Evolutionary conservation across 2,329 filamentous ascomycete species (phyloP).

Genomic region (Reticulascus tulasneorum): DNA sequence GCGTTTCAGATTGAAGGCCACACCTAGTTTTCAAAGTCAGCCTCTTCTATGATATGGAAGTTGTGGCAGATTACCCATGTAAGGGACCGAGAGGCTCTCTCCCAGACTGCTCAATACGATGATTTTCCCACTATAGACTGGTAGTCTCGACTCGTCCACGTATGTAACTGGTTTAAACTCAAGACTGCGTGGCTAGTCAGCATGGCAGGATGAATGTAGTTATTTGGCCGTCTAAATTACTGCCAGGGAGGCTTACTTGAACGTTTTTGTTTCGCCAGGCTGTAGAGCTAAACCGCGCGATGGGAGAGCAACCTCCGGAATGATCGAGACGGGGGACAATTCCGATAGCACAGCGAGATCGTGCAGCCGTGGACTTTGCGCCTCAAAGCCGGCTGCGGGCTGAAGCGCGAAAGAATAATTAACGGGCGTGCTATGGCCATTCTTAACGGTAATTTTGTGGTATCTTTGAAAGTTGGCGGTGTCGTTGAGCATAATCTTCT

Average conservation of each 20-base stretch:
- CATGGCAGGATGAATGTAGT: slow-evolving; percentile 20
- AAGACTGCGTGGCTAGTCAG: slow-evolving; percentile 21
- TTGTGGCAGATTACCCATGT: slow-evolving; percentile 21
- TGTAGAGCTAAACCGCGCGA: neutral
- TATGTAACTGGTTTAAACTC: slow-evolving; percentile 23
- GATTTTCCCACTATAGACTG: slow-evolving; percentile 31
- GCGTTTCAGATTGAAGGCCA: slow-evolving; percentile 16
- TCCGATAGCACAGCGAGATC: slow-evolving; percentile 1
- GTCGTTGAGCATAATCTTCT: slow-evolving; percentile 41
- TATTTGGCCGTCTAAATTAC: slow-evolving; percentile 13
- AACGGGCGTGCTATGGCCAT: slow-evolving; percentile 27
- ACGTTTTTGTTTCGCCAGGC: slow-evolving; percentile 2
- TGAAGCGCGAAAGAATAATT: slow-evolving; percentile 27
- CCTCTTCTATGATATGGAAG: slow-evolving; percentile 10
- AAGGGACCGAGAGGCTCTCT: slow-evolving; percentile 38
- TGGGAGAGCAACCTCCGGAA: neutral
- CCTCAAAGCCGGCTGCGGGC: slow-evolving; percentile 32
- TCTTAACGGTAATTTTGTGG: slow-evolving; percentile 27
- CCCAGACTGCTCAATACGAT: slow-evolving; percentile 31
- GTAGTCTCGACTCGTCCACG: slow-evolving; percentile 19
- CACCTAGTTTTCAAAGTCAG: slow-evolving; percentile 12
- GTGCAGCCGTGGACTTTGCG: slow-evolving; percentile 14
- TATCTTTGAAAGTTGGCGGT: slow-evolving; percentile 32
- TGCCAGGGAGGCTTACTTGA: slow-evolving; percentile 20
- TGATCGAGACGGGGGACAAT: slow-evolving; percentile 2